Percentiles rank a stretch among this genome's conserved stretches.
These are phyloP conservation scores for Sporothrix brunneoviolacea DNA, from an alignment of 2,329 filamentous ascomycete species.

Conservation along the genomic window DNA sequence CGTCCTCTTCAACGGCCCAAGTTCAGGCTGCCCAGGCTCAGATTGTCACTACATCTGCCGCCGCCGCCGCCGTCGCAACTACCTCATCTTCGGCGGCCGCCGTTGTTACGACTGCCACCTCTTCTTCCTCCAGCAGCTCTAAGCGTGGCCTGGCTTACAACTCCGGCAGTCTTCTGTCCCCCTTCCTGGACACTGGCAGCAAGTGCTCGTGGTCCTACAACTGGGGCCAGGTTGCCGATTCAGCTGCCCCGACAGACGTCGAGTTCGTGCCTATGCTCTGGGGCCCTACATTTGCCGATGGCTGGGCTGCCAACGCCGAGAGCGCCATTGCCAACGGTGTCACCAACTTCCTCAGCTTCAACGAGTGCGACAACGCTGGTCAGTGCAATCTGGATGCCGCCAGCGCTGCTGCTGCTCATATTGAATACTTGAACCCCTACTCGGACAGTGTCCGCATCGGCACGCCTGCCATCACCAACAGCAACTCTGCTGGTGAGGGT, in stretches of 20 bases:
- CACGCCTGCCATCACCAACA: slow-evolving; percentile 58
- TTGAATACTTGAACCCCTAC: slow-evolving; percentile 49
- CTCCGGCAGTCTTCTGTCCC: slow-evolving; percentile 43
- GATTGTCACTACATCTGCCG: slow-evolving; percentile 13
- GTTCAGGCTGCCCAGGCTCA: neutral
- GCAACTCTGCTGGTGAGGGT: slow-evolving; percentile 41
- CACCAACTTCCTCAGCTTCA: slow-evolving; percentile 58
- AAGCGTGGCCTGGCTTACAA: slow-evolving; percentile 69
- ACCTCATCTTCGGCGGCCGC: too few relatives aligned
- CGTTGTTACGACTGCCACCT: slow-evolving; percentile 16
- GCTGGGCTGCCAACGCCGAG: slow-evolving; percentile 46
- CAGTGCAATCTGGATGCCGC: slow-evolving; percentile 54
- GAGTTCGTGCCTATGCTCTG: slow-evolving; percentile 64
- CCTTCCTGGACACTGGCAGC: slow-evolving; percentile 37
- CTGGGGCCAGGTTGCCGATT: slow-evolving; percentile 47
- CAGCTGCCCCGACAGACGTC: slow-evolving; percentile 36
- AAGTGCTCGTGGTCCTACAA: slow-evolving; percentile 60
- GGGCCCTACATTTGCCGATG: slow-evolving; percentile 42
- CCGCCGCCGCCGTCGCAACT: slow-evolving; percentile 16
- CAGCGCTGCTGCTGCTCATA: slow-evolving; percentile 47
- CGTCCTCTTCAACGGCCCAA: neutral
- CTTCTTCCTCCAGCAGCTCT: slow-evolving; percentile 24
- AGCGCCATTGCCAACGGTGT: slow-evolving; percentile 47
- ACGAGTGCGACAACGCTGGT: slow-evolving; percentile 59
- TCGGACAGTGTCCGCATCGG: slow-evolving; percentile 47